Conservation (phyloP, 805 yeast genomes). For the Saturnispora besseyi region DNA sequence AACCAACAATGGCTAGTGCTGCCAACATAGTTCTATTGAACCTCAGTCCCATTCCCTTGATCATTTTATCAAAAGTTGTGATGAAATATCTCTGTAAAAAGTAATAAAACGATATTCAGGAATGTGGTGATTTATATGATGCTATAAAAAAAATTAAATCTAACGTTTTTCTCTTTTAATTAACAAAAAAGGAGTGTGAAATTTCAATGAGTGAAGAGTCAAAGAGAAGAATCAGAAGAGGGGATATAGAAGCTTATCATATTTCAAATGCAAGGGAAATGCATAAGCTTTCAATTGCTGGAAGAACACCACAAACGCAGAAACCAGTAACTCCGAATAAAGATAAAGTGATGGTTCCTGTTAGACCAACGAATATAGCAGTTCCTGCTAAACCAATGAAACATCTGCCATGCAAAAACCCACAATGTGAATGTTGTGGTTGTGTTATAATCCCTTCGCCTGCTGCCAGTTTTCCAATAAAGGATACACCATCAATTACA, state of each 20-base stretch:
- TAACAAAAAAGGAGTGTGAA: no score
- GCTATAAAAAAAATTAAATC: not conserved
- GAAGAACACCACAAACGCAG: slow-evolving; percentile 4
- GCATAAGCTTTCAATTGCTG: slow-evolving; percentile 39
- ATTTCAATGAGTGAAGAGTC: not conserved
- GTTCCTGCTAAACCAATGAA: slow-evolving; percentile 18
- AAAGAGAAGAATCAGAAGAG: not conserved
- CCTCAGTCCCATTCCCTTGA: not conserved
- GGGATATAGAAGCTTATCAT: slow-evolving; percentile 41
- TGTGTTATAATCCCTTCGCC: slow-evolving; percentile 74
- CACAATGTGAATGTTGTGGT: slow-evolving; percentile 55
- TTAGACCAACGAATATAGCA: not conserved
- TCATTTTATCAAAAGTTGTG: not conserved
- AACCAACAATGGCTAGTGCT: not conserved
- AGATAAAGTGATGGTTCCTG: not conserved
- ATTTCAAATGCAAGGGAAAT: slow-evolving; percentile 56
- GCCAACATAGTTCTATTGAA: not conserved
- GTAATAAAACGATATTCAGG: not conserved
- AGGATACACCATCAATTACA: slow-evolving; percentile 60
- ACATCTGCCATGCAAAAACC: slow-evolving; percentile 18
- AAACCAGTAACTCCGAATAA: not conserved
- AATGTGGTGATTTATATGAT: not conserved
- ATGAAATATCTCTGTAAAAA: not conserved
- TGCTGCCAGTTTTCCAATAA: slow-evolving; percentile 50
- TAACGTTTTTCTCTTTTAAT: not conserved